Conservation (phyloP, 306 rosid genomes). For the Gynostemma pentaphyllum region DNA sequence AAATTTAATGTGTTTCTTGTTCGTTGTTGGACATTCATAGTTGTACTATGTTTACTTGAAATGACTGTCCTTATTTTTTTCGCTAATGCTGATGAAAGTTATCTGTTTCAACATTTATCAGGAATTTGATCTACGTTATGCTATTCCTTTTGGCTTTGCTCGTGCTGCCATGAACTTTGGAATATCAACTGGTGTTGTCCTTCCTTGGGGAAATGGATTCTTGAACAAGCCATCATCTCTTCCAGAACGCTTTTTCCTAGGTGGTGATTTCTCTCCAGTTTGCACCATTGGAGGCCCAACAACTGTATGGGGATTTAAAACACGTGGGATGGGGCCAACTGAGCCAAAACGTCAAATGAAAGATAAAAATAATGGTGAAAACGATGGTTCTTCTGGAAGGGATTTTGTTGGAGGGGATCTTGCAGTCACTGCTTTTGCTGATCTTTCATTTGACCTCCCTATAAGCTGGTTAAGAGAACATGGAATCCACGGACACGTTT, state of each 20-base stretch:
- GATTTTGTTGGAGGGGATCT: conserved; percentile 94
- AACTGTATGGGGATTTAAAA: conserved; percentile 80
- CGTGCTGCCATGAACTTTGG: conserved; percentile 83
- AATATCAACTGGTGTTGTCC: conserved; percentile 61
- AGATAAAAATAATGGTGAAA: conserved; percentile 31
- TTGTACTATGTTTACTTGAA: background rate
- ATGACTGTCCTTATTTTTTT: background rate
- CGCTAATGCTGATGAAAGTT: background rate
- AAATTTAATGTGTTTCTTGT: background rate
- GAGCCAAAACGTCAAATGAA: conserved; percentile 56
- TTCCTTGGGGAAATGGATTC: conserved; percentile 87
- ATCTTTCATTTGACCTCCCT: conserved; percentile 88
- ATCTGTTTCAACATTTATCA: conserved; percentile 23
- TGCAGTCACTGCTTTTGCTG: conserved; percentile 88
- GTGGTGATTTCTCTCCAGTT: conserved; percentile 95
- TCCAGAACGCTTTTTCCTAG: conserved; percentile 87
- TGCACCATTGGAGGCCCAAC: conserved; percentile 76
- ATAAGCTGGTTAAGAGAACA: conserved; percentile 71
- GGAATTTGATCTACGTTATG: conserved; percentile 90
- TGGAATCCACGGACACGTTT: conserved; percentile 87
- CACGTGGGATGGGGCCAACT: conserved; percentile 83
- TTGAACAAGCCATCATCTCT: conserved; percentile 73
- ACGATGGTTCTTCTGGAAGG: conserved; percentile 37
- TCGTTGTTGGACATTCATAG: background rate
- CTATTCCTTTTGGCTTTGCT: conserved; percentile 73